These are phyloP conservation scores for Celoporthe dispersa DNA, from an alignment of 2,329 filamentous ascomycete genomes.

Conservation along the genomic window DNA sequence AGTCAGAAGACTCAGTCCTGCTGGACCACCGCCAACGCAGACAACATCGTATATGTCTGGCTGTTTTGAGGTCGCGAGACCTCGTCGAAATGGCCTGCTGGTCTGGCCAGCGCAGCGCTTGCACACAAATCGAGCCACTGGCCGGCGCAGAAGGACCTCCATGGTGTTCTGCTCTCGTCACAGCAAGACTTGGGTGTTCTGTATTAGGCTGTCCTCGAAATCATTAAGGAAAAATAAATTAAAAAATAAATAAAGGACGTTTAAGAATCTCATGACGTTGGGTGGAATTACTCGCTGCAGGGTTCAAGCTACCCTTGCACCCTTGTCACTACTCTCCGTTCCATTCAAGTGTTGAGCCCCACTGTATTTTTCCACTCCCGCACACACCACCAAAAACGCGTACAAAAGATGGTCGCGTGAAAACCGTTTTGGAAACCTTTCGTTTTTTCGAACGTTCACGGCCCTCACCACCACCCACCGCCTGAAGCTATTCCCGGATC, in stretches of 20 bases:
- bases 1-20: conserved; percentile 80
- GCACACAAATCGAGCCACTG: conserved; percentile 47
- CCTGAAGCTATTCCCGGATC: no score
- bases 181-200: neutral
- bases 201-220: neutral
- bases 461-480: no score
- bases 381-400: no score
- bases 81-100: conserved; percentile 40
- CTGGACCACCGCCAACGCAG: conserved; percentile 87
- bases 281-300: conserved; percentile 16
- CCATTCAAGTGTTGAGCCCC: no score
- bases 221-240: neutral
- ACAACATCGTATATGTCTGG: conserved; percentile 91
- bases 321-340: neutral
- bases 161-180: conserved; percentile 27
- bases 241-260: neutral
- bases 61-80: conserved; percentile 47
- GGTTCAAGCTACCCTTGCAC: conserved; percentile 27
- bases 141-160: conserved; percentile 33
- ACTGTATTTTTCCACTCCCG: no score
- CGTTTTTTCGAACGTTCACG: no score
- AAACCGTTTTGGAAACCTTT: no score
- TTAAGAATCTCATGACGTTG: conserved; percentile 11
- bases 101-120: conserved; percentile 49
- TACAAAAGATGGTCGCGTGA: no score